Evolutionary conservation across 106 monocot species (phyloP), one percentile per base, ranked within the genome.

Genomic region (Dioscorea dumetorum): DNA sequence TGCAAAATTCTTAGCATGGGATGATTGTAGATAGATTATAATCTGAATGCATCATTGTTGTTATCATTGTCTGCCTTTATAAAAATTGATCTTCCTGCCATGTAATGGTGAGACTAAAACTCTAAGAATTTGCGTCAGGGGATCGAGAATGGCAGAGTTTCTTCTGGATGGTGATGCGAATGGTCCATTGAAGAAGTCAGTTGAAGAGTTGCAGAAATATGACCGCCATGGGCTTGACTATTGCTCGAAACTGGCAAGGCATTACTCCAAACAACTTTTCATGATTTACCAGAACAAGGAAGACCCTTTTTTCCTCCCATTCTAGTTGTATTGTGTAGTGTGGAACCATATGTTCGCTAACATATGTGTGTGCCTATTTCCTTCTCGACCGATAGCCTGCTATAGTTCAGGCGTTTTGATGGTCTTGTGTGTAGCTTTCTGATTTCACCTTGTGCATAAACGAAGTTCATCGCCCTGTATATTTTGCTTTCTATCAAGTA

Each of bases 111-210:
- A 41, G 10, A 10, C 41, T 41, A 41, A 41, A 41, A 41, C 41
- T 41, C 54, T 54, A 0, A 54, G 19, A 5, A 54, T 66, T 66
- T 49, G 15, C 5, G 57, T 68, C 68, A 68, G 68, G 31, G 68
- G 68, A 15, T 57, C 57, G 2, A 33, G 5, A 8, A 68, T 68
- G 7, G 68, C 68, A 0, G 68, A 68, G 68, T 68, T 68, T 53
- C 56, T 68, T 33, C 12, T 54, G 68, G 33, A 68, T 57, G 68
- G 68, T 5, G 56, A 56, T 68, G 17, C 54, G 19, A 6, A 56
- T 57, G 56, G 68, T 23, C 33, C 53, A 1, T 4, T 57, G 56
- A 68, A 56, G 57, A 68, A 68, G 57, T 24, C 56, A 1, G 32
- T 57, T 14, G 18, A 68, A 18, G 56, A 68, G 15, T 34, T 68